Evolutionary conservation across 768 basidiomycete genomes (phyloP).

Genomic region (Vishniacozyma victoriae): DNA sequence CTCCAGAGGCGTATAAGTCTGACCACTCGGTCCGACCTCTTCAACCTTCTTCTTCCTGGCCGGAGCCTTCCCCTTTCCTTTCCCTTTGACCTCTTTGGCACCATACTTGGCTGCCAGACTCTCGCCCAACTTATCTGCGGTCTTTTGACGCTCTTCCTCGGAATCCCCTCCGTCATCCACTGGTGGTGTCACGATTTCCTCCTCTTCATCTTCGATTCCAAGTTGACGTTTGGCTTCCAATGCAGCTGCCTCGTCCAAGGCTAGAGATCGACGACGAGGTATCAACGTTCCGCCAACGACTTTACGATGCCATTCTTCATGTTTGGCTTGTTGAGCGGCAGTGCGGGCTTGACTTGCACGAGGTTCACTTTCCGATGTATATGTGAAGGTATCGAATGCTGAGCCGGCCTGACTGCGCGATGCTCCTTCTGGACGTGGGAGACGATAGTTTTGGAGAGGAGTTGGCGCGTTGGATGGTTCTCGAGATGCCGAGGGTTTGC

Average conservation of each 20-base stretch:
- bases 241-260: slow-evolving; percentile 41
- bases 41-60: slow-evolving; percentile 33
- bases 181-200: slow-evolving; percentile 2
- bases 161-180: slow-evolving; percentile 13
- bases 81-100: slow-evolving; percentile 11
- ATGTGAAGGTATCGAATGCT: slow-evolving; percentile 19
- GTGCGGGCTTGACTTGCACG: slow-evolving; percentile 12
- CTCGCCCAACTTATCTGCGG: slow-evolving; percentile 20
- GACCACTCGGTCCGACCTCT: slow-evolving; percentile 45
- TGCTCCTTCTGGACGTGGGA: slow-evolving; percentile 1
- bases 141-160: slow-evolving; percentile 13
- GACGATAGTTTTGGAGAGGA: slow-evolving; percentile 14
- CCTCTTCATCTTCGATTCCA: slow-evolving; percentile 11
- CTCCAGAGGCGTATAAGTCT: slow-evolving; percentile 46
- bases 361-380: slow-evolving; percentile 2
- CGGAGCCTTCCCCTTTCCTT: slow-evolving; percentile 16
- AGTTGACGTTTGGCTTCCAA: slow-evolving; percentile 22
- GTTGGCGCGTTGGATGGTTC: not conserved
- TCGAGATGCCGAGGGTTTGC: not conserved
- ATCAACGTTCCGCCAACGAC: slow-evolving; percentile 26
- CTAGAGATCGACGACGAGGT: slow-evolving; percentile 32
- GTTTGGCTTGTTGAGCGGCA: slow-evolving; percentile 17
- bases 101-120: slow-evolving; percentile 28
- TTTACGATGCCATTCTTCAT: slow-evolving; percentile 30
- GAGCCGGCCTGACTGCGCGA: slow-evolving; percentile 18